Base-by-base conservation (phyloP, 2,329 filamentous ascomycete species). In the Venturia effusa region DNA sequence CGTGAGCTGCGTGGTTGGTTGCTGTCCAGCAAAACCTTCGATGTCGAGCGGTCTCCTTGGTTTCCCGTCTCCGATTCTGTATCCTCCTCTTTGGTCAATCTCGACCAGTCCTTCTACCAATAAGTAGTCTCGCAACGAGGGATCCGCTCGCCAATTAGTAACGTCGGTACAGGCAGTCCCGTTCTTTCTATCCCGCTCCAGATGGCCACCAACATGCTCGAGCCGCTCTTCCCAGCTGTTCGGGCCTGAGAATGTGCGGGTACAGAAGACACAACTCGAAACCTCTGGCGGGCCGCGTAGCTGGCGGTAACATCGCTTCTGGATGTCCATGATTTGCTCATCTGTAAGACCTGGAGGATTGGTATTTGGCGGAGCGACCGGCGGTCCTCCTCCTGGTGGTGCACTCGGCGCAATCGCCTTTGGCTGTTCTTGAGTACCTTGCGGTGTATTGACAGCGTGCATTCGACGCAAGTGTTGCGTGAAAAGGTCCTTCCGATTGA, bases 401-500 rank as follows among this genome's bases (percentile, higher is more conserved):
- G 43, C 39, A 11, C 30, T 54, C 1, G 62, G 54, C 8, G 27
- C 59, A 22, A 59, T 39, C n/a, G 63, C n/a, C 27, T 39, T 61
- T 4, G 63, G 41, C 24, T 55, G 45, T 27, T 63, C 61, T 51
- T 64, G 62, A 13, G 40, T 39, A 13, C 19, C 57, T 30, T 32
- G 39, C 10, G 63, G 57, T 15, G 59, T 43, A 27, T 17, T 61
- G 13, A 59, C 22, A 2, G 63, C 59, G 72, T 97, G 92, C 90
- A 95, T 96, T 57, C 93, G 88, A 7, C 90, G 84, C 2, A 93
- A 81, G 71, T 97, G 93, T 71, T 96, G 91, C 0, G 88, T 90
- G 76, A 92, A 96, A 11, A 97, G 83, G 70, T 97, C 92, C 73
- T 95, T 96, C 70, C 92, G 88, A 75, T 95, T 95, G 79, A 96